Evolutionary conservation across 2,329 filamentous ascomycete genomes (phyloP).

Genomic region (Cladosporium sp.): DNA sequence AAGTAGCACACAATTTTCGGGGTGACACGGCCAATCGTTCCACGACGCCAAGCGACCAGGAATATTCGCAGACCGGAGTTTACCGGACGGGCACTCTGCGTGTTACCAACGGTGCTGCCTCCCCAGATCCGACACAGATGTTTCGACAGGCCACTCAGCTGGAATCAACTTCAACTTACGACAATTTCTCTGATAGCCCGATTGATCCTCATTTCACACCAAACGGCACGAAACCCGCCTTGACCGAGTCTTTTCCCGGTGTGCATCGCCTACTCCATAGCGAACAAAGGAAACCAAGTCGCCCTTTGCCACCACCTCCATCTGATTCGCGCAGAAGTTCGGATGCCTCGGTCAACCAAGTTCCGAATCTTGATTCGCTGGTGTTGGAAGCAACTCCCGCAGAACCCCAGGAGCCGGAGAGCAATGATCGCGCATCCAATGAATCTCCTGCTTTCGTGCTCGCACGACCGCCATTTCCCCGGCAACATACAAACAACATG

Average conservation of each 20-base stretch:
- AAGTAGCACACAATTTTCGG: background rate
- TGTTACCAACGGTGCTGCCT: slow-evolving; percentile 43
- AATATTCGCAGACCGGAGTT: slow-evolving; percentile 37
- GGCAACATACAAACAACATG: background rate
- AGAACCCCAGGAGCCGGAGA: background rate
- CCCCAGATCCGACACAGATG: slow-evolving; percentile 33
- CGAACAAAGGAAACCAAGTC: slow-evolving; percentile 1
- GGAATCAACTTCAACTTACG: too few relatives aligned
- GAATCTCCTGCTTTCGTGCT: background rate
- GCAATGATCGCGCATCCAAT: background rate
- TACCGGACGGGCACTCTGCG: slow-evolving; percentile 39
- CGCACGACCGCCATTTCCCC: background rate
- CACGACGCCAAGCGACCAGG: slow-evolving; percentile 37
- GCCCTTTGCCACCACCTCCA: slow-evolving; percentile 4
- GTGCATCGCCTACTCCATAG: slow-evolving; percentile 2
- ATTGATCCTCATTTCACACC: background rate
- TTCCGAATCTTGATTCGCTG: background rate
- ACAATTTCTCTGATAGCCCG: background rate
- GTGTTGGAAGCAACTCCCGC: background rate
- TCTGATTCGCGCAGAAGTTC: background rate
- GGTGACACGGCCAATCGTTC: slow-evolving; percentile 19
- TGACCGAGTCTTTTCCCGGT: slow-evolving; percentile 3
- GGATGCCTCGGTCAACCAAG: background rate
- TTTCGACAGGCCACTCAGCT: background rate
- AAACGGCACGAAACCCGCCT: background rate